These are phyloP conservation scores for Trypanosoma lewisi DNA, from an alignment of 208 protist genomes.

Conservation along the genomic window DNA sequence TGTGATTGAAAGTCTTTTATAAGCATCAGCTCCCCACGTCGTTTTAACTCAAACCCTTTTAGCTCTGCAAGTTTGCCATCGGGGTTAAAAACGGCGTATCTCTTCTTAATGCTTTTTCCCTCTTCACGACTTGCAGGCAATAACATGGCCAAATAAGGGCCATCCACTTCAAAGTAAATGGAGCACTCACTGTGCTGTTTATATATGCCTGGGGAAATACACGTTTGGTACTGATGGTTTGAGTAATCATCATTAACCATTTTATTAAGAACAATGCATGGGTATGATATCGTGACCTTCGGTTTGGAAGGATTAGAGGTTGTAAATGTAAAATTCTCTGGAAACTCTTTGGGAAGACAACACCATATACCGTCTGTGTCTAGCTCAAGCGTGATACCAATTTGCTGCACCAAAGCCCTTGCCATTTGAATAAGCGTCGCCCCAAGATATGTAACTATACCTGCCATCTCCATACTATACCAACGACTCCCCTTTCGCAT, in stretches of 20 bases:
- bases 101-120: conserved; percentile 98
- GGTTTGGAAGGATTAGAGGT: conserved; percentile 50
- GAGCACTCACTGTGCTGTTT: conserved; percentile 92
- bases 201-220: conserved; percentile 72
- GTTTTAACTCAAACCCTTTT: conserved; percentile 99
- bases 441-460: conserved; percentile 97
- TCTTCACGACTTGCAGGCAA: conserved; percentile 99
- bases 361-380: conserved; percentile 99
- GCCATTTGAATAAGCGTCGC: conserved; percentile 99
- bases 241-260: conserved; percentile 96
- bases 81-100: conserved; percentile 99
- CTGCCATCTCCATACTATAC: conserved; percentile 99
- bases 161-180: conserved; percentile 99
- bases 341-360: conserved; percentile 97
- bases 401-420: conserved; percentile 94
- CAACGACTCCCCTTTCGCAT: conserved; percentile 98
- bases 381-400: conserved; percentile 99
- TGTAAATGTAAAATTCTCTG: conserved; percentile 95
- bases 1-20: conserved; percentile 99
- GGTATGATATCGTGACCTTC: conserved; percentile 93
- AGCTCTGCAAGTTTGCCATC: conserved; percentile 98
- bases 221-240: conserved; percentile 99
- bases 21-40: conserved; percentile 99
- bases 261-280: conserved; percentile 99
- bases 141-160: conserved; percentile 99